A percentile compares a stretch with the other conserved stretches of the same genome.
Evolutionary conservation across 179 eudicot species (phyloP).

Genomic region (Sideroxylon spinosum): DNA sequence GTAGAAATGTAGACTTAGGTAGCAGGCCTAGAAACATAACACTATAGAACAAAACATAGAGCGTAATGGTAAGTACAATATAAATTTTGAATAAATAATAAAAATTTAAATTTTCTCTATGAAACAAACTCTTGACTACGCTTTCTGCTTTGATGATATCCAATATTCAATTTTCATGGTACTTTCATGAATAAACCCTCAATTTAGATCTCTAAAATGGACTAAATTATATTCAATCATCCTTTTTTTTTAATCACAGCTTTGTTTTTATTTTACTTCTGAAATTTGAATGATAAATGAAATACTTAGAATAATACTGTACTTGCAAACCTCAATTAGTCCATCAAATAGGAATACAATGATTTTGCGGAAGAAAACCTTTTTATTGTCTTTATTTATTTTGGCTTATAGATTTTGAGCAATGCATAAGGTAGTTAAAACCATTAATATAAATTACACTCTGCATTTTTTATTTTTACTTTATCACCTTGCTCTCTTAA

Average conservation of each 20-base stretch:
- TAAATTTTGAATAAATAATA: neutral
- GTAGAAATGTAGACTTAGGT: constrained; percentile 57
- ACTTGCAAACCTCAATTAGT: too few species aligned
- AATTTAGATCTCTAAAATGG: neutral
- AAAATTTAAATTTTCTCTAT: neutral
- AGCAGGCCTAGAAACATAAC: constrained; percentile 42
- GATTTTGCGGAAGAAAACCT: too few species aligned
- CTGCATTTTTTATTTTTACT: too few species aligned
- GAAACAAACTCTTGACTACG: neutral
- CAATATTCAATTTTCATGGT: too few species aligned
- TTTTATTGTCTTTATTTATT: neutral
- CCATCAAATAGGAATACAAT: too few species aligned
- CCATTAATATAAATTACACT: too few species aligned
- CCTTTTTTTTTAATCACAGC: neutral
- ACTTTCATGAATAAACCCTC: neutral
- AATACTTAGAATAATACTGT: neutral
- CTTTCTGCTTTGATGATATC: neutral
- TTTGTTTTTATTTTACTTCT: neutral
- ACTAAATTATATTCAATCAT: neutral
- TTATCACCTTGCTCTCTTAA: too few species aligned
- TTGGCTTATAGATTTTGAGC: neutral
- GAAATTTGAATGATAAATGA: neutral
- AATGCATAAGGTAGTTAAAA: neutral
- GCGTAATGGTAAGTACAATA: constrained; percentile 28
- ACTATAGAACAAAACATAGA: constrained; percentile 28